Conservation (phyloP, 371 early-diverging fungal genomes). For the Furculomyces boomerangus region DNA sequence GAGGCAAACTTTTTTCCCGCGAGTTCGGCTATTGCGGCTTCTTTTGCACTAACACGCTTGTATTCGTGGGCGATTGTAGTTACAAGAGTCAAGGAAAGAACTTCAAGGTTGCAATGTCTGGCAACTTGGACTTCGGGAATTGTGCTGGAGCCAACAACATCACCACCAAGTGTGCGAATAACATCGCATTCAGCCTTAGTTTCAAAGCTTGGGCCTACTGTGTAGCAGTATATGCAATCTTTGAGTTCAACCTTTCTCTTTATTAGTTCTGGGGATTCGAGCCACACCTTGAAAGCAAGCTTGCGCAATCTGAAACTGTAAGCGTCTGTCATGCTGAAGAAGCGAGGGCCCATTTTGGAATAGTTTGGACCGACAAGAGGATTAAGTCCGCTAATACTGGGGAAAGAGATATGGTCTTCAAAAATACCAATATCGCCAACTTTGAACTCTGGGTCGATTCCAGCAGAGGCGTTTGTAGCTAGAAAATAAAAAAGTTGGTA, state of each 20-base stretch:
- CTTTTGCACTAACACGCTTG: slow-evolving; percentile 40
- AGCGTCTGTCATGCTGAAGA: slow-evolving; percentile 73
- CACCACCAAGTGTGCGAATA: slow-evolving; percentile 53
- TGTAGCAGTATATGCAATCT: slow-evolving; percentile 71
- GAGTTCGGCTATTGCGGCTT: slow-evolving; percentile 28
- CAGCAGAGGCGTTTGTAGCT: slow-evolving; percentile 73
- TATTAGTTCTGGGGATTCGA: slow-evolving; percentile 10
- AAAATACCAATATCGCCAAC: slow-evolving; percentile 80
- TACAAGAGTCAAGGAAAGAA: slow-evolving; percentile 66
- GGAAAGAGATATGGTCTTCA: slow-evolving; percentile 69
- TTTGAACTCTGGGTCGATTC: slow-evolving; percentile 50
- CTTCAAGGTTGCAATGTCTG: slow-evolving; percentile 71
- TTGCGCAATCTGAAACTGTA: slow-evolving; percentile 66
- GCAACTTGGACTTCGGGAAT: slow-evolving; percentile 87
- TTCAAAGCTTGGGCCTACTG: slow-evolving; percentile 87
- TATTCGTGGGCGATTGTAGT: slow-evolving; percentile 60
- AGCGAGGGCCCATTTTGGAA: slow-evolving; percentile 67
- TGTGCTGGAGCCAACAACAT: slow-evolving; percentile 86
- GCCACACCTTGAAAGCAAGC: slow-evolving; percentile 17
- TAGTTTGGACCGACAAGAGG: slow-evolving; percentile 79
- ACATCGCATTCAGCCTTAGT: slow-evolving; percentile 73
- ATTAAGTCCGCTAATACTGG: slow-evolving; percentile 61
- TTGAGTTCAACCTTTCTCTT: slow-evolving; percentile 21
- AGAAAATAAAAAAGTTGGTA: slow-evolving; percentile 10
- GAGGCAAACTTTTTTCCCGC: slow-evolving; percentile 3